Evolutionary conservation across 768 basidiomycete species (phyloP), one percentile per base, ranked within the genome.

Genomic region (Mycena epipterygia): DNA sequence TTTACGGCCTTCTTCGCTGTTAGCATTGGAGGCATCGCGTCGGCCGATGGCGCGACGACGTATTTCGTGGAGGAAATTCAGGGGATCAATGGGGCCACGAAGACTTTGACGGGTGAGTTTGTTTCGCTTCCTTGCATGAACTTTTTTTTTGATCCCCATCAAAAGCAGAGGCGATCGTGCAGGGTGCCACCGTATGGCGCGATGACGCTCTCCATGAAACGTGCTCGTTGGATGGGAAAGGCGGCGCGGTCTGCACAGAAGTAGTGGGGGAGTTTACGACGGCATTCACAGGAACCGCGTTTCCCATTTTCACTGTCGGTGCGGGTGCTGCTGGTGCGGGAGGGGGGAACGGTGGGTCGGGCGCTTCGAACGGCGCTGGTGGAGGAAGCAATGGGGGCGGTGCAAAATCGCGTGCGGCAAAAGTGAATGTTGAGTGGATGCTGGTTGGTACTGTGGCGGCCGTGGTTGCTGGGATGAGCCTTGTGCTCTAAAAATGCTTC

Each of bases 161-260:
- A 32, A 42, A 42, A 39, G 27, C 51, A 68, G 67, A 37, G 23
- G 55, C 67, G 19, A 46, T 68, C 59, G 67, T 48, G 8, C 67
- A 68, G 30, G 67, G 67, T n/a, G 67, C 67, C 37, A 55, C 67
- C 29, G 67, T 68, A 39, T 68, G 67, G 67, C 67, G 41, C 30
- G 35, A 61, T 3, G 67, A 60, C 37, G 52, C 7, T 0, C 4
- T 61, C 29, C 59, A 68, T 19, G 67, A 68, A 46, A 68, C 51
- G 39, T 68, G 67, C 67, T 68, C 67, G 8, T 46, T 68, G 67
- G 59, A 68, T 46, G 67, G 67, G 12, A 68, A 62, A 55, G 67
- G 67, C 35, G 30, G 32, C 32, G 67, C 67, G 35, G n/a, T 61
- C 42, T 68, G 67, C 35, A 23, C 14, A 0, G 67, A 58, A 23